Evolutionary conservation across 345 rosid genomes (phyloP).

Genomic region (Linum tenue): DNA sequence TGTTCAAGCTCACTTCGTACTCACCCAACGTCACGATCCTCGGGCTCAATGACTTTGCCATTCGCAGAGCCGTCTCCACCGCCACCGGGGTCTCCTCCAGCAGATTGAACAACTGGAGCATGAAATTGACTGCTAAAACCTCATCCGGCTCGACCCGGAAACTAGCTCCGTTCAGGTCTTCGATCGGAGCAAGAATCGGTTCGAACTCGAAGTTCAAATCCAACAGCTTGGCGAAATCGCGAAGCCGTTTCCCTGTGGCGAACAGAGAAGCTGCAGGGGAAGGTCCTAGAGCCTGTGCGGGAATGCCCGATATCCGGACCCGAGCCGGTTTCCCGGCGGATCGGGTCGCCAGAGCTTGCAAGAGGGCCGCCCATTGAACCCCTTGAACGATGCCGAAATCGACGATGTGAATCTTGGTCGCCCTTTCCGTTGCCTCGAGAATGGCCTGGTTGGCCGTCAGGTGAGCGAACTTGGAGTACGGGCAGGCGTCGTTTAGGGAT

Average conservation of each 20-base stretch:
- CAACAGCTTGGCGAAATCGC: conserved; percentile 64
- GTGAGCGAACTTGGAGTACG: conserved; percentile 84
- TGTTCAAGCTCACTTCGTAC: conserved; percentile 66
- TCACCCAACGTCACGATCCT: conserved; percentile 70
- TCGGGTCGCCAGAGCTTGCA: conserved; percentile 81
- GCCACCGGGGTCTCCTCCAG: conserved; percentile 47
- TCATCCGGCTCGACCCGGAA: conserved; percentile 65
- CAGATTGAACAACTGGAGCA: conserved; percentile 70
- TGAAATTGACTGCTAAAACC: conserved; percentile 67
- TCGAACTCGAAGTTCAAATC: conserved; percentile 73
- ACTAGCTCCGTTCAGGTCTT: conserved; percentile 41
- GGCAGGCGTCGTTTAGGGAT: conserved; percentile 81
- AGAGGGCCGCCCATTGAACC: conserved; percentile 84
- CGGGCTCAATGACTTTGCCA: conserved; percentile 61
- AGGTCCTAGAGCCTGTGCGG: conserved; percentile 64
- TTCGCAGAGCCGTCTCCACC: conserved; percentile 47
- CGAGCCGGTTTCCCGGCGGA: conserved; percentile 56
- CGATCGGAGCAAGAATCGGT: conserved; percentile 55
- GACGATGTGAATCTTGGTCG: conserved; percentile 70
- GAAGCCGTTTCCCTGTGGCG: conserved; percentile 77
- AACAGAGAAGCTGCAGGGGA: conserved; percentile 47
- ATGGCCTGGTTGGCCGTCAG: conserved; percentile 90
- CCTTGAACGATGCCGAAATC: conserved; percentile 94
- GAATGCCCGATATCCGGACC: conserved; percentile 84
- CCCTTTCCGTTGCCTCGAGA: conserved; percentile 68